Base-by-base conservation (phyloP, 306 rosid species). In the Abrus pulchellus region DNA sequence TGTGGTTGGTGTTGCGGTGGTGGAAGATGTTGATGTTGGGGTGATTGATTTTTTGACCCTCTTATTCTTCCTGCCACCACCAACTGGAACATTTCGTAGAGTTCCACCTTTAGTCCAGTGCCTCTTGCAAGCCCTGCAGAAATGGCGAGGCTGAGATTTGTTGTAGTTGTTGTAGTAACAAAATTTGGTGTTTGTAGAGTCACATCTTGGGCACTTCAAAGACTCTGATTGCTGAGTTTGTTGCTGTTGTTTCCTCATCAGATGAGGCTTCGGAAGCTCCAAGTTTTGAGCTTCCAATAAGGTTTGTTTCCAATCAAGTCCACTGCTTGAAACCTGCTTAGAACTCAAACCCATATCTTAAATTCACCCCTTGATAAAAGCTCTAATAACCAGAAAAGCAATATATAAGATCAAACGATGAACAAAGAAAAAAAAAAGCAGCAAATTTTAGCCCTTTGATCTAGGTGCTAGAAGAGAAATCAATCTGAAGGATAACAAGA, bases 71-170 rank as follows among this genome's bases (percentile, higher is more conserved):
- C 97, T 91, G 71, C 90, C 88, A 55, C 99, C 99, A 11, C 99
- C 99, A 29, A 93, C 94, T 0, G 98, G 99, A 73, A 95, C 99
- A 82, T 93, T 93, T 38, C 99, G 93, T 3, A 95, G 83, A 57
- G 98, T 93, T n/a, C 98, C 98, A 5, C 99, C 99, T 75, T 93
- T 90, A 12, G 99, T 95, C 99, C 99, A 95, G 86, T 95, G 99
- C 80, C 99, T 82, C 84, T 95, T 95, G 79, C 99, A 95, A 63
- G 97, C 82, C 81, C 98, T 87, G 83, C 99, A 95, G 87, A 91
- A 93, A 83, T 95, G 97, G 54, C 99, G 88, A 10, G 99, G 99
- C 85, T 95, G 99, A 9, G 88, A 83, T 84, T 89, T 93, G 89
- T 95, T 95, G 89, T 95, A 95, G 80, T 95, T 95, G 89, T 95